Percentiles rank a stretch among this genome's conserved stretches.
Conservation (phyloP, 2,329 filamentous ascomycete species). For the Xylariaceae sp. region DNA sequence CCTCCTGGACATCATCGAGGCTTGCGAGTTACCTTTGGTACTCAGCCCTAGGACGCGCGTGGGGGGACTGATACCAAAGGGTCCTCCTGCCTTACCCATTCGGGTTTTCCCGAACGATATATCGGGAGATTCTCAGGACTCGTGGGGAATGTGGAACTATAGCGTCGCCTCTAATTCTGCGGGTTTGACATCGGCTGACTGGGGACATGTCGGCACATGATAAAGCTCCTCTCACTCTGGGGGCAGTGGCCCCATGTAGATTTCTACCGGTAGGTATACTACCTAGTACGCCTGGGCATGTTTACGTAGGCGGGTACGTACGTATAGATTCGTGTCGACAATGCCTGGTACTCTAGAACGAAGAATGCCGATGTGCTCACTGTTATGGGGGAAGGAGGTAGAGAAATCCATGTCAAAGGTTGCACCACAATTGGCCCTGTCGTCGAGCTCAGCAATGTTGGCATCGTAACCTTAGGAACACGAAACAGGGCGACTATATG, state of each 20-base stretch:
- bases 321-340: conserved; percentile 6
- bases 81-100: conserved; percentile 11
- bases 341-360: background rate
- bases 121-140: conserved; percentile 28
- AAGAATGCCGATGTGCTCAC: background rate
- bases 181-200: conserved; percentile 17
- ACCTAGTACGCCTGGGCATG: background rate
- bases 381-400: background rate
- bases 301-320: conserved; percentile 7
- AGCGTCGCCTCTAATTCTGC: conserved; percentile 11
- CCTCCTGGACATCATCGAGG: too few species aligned
- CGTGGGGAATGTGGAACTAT: conserved; percentile 20
- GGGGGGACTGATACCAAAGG: conserved; percentile 12
- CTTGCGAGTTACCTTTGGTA: background rate
- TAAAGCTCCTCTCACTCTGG: background rate
- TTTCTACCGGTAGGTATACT: conserved; percentile 4
- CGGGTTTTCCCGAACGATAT: conserved; percentile 28
- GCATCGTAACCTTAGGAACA: background rate
- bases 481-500: background rate
- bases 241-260: background rate
- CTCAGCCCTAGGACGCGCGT: conserved; percentile 5
- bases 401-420: background rate
- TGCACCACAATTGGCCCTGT: background rate
- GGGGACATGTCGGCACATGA: conserved; percentile 12
- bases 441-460: background rate